These are phyloP conservation scores for Plasmodium coatneyi DNA, from an alignment of 169 alveolate genomes.

Conservation along the genomic window DNA sequence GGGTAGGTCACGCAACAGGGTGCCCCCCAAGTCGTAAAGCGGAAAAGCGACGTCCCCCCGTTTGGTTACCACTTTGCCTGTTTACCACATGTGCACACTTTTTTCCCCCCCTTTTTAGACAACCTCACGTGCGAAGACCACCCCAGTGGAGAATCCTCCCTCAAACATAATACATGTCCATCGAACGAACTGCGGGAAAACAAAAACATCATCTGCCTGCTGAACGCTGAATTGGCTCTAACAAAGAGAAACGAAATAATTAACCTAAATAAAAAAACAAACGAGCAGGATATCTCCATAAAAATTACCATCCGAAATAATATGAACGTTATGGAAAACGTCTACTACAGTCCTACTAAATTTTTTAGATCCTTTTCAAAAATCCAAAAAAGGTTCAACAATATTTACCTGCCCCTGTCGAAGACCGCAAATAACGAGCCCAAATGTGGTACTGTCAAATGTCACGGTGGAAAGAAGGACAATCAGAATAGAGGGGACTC, in stretches of 20 bases:
- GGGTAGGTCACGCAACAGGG: background rate
- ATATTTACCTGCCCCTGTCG: slow-evolving; percentile 38
- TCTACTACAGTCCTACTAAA: slow-evolving; percentile 42
- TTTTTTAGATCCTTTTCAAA: slow-evolving; percentile 38
- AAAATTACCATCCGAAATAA: slow-evolving; percentile 52
- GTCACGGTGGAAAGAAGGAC: slow-evolving; percentile 3
- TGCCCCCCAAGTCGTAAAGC: background rate
- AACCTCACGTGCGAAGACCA: slow-evolving; percentile 18
- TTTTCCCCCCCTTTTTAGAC: background rate
- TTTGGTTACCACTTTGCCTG: background rate
- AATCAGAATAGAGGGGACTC: background rate
- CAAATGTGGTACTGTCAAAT: slow-evolving; percentile 20
- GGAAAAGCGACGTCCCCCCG: background rate
- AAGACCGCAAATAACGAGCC: slow-evolving; percentile 10
- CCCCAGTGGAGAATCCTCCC: slow-evolving; percentile 22
- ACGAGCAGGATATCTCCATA: slow-evolving; percentile 15
- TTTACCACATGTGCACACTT: too few relatives aligned
- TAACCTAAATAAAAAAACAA: slow-evolving; percentile 12
- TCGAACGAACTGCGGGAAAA: slow-evolving; percentile 13
- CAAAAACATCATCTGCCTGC: slow-evolving; percentile 33
- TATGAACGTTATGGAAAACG: slow-evolving; percentile 51
- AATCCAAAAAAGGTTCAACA: slow-evolving; percentile 51
- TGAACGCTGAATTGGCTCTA: slow-evolving; percentile 40
- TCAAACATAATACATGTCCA: background rate
- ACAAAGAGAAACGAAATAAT: slow-evolving; percentile 59